A percentile compares a stretch with the other conserved stretches of the same genome.
These are phyloP conservation scores for Wickerhamiella bombiphila DNA, from an alignment of 805 yeast species.

Conservation along the genomic window DNA sequence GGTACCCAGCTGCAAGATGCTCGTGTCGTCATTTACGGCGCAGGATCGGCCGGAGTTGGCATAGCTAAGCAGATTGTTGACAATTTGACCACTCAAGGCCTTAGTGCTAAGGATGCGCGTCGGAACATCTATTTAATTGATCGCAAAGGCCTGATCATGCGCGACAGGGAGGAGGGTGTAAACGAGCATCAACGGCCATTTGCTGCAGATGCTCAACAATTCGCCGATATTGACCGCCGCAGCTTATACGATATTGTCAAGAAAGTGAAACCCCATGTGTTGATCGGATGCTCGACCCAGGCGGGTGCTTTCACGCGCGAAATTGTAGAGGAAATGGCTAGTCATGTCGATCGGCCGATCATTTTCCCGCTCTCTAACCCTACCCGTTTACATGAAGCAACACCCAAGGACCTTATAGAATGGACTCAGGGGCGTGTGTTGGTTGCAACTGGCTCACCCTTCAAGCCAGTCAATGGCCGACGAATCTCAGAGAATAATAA, in stretches of 20 bases:
- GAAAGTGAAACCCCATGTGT: constrained; percentile 67
- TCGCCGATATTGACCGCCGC: constrained; percentile 56
- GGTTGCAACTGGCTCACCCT: constrained; percentile 93
- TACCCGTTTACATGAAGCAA: constrained; percentile 83
- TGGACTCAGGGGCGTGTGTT: constrained; percentile 87
- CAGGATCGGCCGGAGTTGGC: constrained; percentile 93
- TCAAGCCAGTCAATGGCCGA: constrained; percentile 77
- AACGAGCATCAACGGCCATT: constrained; percentile 53
- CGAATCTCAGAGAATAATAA: constrained; percentile 86
- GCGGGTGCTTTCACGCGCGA: constrained; percentile 85
- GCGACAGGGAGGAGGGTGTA: constrained; percentile 31
- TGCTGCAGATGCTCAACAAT: constrained; percentile 56
- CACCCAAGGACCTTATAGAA: constrained; percentile 71
- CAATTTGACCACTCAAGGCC: constrained; percentile 66
- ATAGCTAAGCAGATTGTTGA: constrained; percentile 84
- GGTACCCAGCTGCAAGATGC: constrained; percentile 32
- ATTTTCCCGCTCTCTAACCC: constrained; percentile 94
- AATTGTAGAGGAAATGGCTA: constrained; percentile 75
- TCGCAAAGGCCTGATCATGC: constrained; percentile 55
- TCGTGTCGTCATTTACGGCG: constrained; percentile 61
- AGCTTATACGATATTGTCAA: constrained; percentile 44
- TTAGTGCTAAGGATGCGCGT: constrained; percentile 55
- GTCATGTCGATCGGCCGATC: constrained; percentile 70
- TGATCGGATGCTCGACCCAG: constrained; percentile 89
- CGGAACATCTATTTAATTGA: constrained; percentile 64